Evolutionary conservation across 139 green algal species (phyloP), one percentile per base, ranked within the genome.

Genomic region (Axilococcus clingmanii): DNA sequence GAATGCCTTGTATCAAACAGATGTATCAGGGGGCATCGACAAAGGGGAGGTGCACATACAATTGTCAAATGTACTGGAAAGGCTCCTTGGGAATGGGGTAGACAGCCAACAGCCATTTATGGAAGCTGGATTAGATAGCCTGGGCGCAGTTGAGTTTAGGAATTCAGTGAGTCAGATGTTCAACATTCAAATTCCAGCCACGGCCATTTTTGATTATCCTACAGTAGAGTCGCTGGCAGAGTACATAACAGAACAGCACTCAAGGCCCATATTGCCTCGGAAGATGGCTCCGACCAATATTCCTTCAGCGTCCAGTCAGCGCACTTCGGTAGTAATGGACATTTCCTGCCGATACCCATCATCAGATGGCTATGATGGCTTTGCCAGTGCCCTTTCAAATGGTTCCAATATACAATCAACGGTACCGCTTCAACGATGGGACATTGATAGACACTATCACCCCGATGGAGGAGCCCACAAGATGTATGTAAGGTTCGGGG

Each of bases 181-280:
- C 37, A 55, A 53, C 4, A 1, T 62, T 2, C 31, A 60, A 7
- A 52, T 81, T 33, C 65, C 69, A 0, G 42, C 58, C 9, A 77
- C 74, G 2, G 27, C 53, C 0, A 33, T 67, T 1, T 85, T 80
- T 29, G 78, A 87, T 51, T 66, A 79, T 59, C 77, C 78, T 12
- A n/a, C n/a, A n/a, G n/a, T n/a, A n/a, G n/a, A n/a, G 2, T 55
- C 64, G 7, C 48, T 87, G 7, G 51, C 59, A 22, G 47, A 57
- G 16, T 31, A 41, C 15, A n/a, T n/a, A n/a, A n/a, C n/a, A n/a
- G n/a, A n/a, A n/a, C n/a, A n/a, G n/a, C n/a, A n/a, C n/a, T n/a
- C n/a, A n/a, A n/a, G n/a, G n/a, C n/a, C n/a, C n/a, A n/a, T n/a
- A n/a, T n/a, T n/a, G n/a, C n/a, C n/a, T n/a, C n/a, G n/a, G n/a